These are phyloP conservation scores for Lepidium sativum DNA, from an alignment of 345 rosid species.

Conservation along the genomic window DNA sequence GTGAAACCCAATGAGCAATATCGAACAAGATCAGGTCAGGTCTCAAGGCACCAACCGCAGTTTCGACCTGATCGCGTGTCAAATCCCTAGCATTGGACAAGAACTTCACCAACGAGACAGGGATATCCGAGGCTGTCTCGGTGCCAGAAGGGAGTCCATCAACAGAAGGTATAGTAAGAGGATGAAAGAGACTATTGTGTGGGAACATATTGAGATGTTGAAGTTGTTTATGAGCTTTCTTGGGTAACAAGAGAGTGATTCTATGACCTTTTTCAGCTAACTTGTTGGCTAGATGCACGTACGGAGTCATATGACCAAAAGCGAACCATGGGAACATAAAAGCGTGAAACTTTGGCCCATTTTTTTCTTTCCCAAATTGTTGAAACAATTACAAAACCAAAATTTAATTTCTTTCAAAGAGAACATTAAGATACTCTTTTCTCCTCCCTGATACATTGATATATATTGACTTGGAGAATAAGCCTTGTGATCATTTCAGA, in stretches of 20 bases:
- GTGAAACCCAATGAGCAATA: background rate
- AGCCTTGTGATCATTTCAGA: too few relatives aligned
- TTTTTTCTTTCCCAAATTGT: background rate
- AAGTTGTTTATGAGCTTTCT: background rate
- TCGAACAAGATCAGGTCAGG: background rate
- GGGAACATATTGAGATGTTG: background rate
- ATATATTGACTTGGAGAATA: too few relatives aligned
- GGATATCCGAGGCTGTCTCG: background rate
- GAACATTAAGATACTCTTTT: too few relatives aligned
- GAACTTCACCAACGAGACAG: background rate
- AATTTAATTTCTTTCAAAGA: too few relatives aligned
- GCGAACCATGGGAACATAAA: conserved; percentile 39
- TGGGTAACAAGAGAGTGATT: background rate
- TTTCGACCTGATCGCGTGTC: background rate
- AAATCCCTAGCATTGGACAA: background rate
- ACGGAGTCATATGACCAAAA: background rate
- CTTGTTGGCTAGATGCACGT: conserved; percentile 36
- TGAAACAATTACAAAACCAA: background rate
- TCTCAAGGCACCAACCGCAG: background rate
- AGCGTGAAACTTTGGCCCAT: conserved; percentile 14
- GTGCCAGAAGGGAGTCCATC: conserved; percentile 19
- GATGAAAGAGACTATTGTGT: background rate
- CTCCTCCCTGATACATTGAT: too few relatives aligned
- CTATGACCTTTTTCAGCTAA: conserved; percentile 24
- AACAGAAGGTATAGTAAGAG: background rate